Evolutionary conservation across 306 rosid species (phyloP).

Genomic region (Prunus mira): DNA sequence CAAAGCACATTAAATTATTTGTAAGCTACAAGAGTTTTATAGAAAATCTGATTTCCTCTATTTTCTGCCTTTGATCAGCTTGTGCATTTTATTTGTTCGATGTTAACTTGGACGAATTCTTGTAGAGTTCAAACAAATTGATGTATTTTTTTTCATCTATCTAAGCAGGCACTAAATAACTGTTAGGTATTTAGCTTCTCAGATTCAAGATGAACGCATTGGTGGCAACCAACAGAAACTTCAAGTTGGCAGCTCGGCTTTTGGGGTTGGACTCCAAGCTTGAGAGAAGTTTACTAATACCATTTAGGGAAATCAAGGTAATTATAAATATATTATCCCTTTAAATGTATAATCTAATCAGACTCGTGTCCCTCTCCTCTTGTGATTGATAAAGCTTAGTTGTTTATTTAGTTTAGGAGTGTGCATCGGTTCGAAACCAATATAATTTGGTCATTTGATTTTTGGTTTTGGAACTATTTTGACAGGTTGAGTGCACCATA

Average conservation of each 20-base stretch:
- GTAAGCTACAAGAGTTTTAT: too few relatives aligned
- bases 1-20: too few relatives aligned
- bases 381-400: too few relatives aligned
- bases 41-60: too few relatives aligned
- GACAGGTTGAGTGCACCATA: constrained; percentile 92
- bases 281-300: constrained; percentile 85
- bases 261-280: constrained; percentile 90
- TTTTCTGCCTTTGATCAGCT: background rate
- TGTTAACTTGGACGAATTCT: constrained; percentile 26
- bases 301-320: constrained; percentile 95
- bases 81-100: background rate
- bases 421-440: too few relatives aligned
- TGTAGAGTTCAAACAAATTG: constrained; percentile 3
- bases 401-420: too few relatives aligned
- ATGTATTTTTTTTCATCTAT: background rate
- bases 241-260: constrained; percentile 81
- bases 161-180: background rate
- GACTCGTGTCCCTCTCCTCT: too few relatives aligned
- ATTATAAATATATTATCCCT: background rate
- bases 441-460: background rate
- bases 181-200: background rate
- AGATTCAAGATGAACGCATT: constrained; percentile 65
- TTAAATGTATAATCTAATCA: too few relatives aligned
- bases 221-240: constrained; percentile 95
- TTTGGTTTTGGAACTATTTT: constrained; percentile 3